Percentiles rank a stretch among this genome's conserved stretches.
Evolutionary conservation across 305 asterid genomes (phyloP).

Genomic region (Andrographis paniculata): DNA sequence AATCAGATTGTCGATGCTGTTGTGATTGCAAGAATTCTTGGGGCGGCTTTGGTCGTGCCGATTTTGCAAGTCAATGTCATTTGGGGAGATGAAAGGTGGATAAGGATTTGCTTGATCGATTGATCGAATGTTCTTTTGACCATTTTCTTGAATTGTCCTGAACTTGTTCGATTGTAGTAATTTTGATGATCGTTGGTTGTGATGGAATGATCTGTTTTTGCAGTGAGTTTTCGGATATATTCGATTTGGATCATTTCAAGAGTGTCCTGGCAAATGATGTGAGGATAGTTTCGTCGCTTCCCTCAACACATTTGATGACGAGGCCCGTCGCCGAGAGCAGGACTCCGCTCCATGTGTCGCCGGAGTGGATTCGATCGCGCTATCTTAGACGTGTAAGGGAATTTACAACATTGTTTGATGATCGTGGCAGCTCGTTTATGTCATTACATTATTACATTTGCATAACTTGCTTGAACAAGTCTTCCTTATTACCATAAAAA

Average conservation of each 20-base stretch:
- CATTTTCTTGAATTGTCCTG: slow-evolving; percentile 40
- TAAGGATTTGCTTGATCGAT: too few relatives aligned
- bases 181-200: slow-evolving; percentile 29
- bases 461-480: background rate
- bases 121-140: background rate
- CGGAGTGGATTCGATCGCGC: slow-evolving; percentile 72
- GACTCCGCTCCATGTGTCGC: slow-evolving; percentile 56
- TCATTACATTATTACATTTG: too few relatives aligned
- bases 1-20: slow-evolving; percentile 54
- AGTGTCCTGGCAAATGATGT: slow-evolving; percentile 66
- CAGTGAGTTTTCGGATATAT: slow-evolving; percentile 92
- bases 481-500: too few relatives aligned
- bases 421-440: too few relatives aligned
- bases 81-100: slow-evolving; percentile 3
- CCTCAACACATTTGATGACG: slow-evolving; percentile 78
- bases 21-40: slow-evolving; percentile 42
- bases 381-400: slow-evolving; percentile 41
- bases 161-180: too few relatives aligned
- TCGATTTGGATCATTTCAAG: slow-evolving; percentile 88
- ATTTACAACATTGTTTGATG: too few relatives aligned
- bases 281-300: slow-evolving; percentile 68
- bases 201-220: slow-evolving; percentile 17
- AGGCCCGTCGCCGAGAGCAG: slow-evolving; percentile 70
- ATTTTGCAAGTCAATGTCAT: slow-evolving; percentile 44
- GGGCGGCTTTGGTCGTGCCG: background rate